Evolutionary conservation across 179 eudicot genomes (phyloP), one percentile per base, ranked within the genome.

Genomic region (Silene vulgaris): DNA sequence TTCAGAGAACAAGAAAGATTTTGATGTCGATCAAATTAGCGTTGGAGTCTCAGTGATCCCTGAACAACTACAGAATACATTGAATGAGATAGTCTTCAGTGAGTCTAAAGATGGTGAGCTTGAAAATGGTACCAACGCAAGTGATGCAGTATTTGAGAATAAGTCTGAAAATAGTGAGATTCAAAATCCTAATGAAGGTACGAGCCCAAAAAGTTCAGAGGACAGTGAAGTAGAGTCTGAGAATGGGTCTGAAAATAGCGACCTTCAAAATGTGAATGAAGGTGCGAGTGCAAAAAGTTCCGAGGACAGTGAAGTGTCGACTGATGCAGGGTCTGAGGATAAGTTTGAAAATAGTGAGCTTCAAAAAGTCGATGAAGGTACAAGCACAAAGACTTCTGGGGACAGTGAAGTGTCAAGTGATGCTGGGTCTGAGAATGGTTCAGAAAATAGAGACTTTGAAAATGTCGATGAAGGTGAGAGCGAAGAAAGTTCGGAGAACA

Each of bases 61-160:
- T 69, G 72, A 40, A 69, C 73, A 70, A 19, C 17, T 67, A 43
- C 43, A 17, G 63, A 66, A 54, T 43, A 1, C 43, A 7, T 65
- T 8, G 9, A 67, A 76, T 50, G 29, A 48, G 54, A 11, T 59
- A 8, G 48, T 4, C 48, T 40, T 40, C 48, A 40, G 48, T 8
- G 48, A 40, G 48, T 40, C 48, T 40, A 40, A 40, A 40, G 48
- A 40, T 40, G 1, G 48, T 40, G 1, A 40, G 48, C 48, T 40
- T 40, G 48, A 40, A 8, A 40, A 40, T 40, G 48, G 48, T 40
- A 40, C 48, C 48, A 40, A 40, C 48, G 19, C 19, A 52, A 52
- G 17, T 37, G n/a, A 2, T 14, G 23, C 35, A 17, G 77, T 0
- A 6, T 14, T 23, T 26, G 65, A 11, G 2, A 62, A 5, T 32